Conservation (phyloP, 1,139 yeast species). For the Spencermartinsiella ligniputridi region DNA sequence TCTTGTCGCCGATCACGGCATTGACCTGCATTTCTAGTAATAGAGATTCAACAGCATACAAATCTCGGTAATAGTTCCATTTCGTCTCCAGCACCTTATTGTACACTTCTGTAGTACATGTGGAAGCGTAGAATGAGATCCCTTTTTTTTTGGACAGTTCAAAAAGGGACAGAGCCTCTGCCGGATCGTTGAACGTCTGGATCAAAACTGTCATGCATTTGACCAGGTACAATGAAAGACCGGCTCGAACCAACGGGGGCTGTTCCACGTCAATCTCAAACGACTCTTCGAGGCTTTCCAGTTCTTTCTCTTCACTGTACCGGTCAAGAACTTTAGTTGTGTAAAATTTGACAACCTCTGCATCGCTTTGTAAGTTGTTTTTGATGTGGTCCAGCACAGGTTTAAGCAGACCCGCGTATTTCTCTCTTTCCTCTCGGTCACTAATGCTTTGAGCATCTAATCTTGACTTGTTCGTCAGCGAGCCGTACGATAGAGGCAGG, state of each 20-base stretch:
- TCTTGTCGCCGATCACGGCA: slow-evolving; percentile 38
- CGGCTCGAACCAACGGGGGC: slow-evolving; percentile 17
- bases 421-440: slow-evolving; percentile 9
- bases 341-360: slow-evolving; percentile 26
- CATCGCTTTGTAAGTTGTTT: slow-evolving; percentile 26
- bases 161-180: slow-evolving; percentile 39
- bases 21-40: slow-evolving; percentile 41
- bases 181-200: slow-evolving; percentile 34
- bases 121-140: slow-evolving; percentile 36
- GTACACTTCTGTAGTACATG: slow-evolving; percentile 40
- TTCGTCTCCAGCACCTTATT: slow-evolving; percentile 36
- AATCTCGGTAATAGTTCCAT: slow-evolving; percentile 40
- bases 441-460: slow-evolving; percentile 7
- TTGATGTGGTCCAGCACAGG: slow-evolving; percentile 27
- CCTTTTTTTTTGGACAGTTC: slow-evolving; percentile 36
- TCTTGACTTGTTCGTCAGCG: slow-evolving; percentile 13
- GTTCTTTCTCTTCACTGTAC: slow-evolving; percentile 5
- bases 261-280: slow-evolving; percentile 7
- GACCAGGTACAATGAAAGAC: slow-evolving; percentile 19
- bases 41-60: slow-evolving; percentile 34
- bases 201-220: slow-evolving; percentile 28
- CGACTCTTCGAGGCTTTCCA: not conserved
- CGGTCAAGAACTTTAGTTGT: slow-evolving; percentile 18
- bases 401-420: slow-evolving; percentile 6
- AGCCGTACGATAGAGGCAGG: slow-evolving; percentile 20